Base-by-base conservation (phyloP, 208 protist genomes). In the Acanthamoeba culbertsoni region DNA sequence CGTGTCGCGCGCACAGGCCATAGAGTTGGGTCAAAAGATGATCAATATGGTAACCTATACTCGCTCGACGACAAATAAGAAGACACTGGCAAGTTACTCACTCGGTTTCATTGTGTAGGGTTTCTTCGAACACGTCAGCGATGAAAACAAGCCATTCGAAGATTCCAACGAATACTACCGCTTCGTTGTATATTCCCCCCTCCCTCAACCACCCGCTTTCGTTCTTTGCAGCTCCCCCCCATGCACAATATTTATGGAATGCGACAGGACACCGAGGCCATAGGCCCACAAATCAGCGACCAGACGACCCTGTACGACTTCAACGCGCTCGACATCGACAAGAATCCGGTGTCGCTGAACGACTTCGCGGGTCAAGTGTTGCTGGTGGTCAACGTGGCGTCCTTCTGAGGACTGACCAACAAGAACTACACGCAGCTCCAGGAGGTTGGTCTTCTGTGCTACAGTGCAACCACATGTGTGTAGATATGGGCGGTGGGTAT, bases 351-450 rank as follows among this genome's bases (percentile, higher is more conserved):
- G 28, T 75, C 59, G 23, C 55, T 93, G 12, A 45, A n/a, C 35
- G 33, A 46, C 16, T 93, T 45, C 63, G 31, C 86, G 40, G 88
- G 45, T 40, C 43, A 8, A 62, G 63, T 82, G 4, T 14, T 93
- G 26, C 51, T 94, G 42, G 63, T 94, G 6, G 55, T 82, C 33
- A 94, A 94, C 79, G 92, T 91, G 42, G 92, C 92, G 18, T 94
- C 92, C 5, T 63, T 73, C 33, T 94, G 92, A 89, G 92, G 92
- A 31, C n/a, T 63, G 48, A 89, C 79, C 79, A 26, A 26, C 23
- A 65, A 45, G 42, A 73, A 91, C 75, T 94, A 94, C 45, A 90
- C 31, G 37, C 75, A 94, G 65, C 75, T 94, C 18, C 53, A 89
- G 42, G 31, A 43, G 33, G 31, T 94, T 8, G 46, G 77, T 88